A percentile compares a stretch with the other conserved stretches of the same genome.
Conservation (phyloP, 176 grass and related monocot species). For the Saccharum officinarum region DNA sequence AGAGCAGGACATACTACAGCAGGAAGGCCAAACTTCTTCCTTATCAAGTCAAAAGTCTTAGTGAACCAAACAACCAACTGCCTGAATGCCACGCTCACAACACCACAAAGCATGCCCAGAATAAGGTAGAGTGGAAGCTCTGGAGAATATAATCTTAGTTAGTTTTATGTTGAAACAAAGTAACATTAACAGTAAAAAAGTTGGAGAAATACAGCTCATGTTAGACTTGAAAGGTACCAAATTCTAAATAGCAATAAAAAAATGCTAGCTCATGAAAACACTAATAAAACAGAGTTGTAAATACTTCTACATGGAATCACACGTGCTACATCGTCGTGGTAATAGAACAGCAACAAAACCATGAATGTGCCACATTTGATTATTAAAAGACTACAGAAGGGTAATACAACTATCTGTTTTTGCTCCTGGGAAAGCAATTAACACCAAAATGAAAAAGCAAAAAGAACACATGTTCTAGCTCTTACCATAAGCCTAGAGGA, state of each 20-base stretch:
- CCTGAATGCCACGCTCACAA: constrained; percentile 84
- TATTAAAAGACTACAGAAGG: constrained; percentile 6
- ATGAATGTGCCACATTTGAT: constrained; percentile 1
- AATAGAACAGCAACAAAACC: constrained; percentile 5
- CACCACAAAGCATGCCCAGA: constrained; percentile 94
- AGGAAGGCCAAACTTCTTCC: constrained; percentile 79
- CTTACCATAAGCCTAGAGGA: neutral
- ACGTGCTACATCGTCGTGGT: neutral
- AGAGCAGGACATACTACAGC: constrained; percentile 95
- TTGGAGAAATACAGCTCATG: neutral
- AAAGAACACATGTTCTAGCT: neutral
- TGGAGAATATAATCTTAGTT: constrained; percentile 48
- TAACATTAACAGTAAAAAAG: neutral
- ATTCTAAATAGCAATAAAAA: neutral
- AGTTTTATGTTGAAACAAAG: constrained; percentile 28
- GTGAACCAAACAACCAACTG: constrained; percentile 92
- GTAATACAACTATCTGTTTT: neutral
- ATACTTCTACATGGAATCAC: constrained; percentile 21
- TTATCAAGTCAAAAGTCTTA: constrained; percentile 86
- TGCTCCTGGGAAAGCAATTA: constrained; percentile 6
- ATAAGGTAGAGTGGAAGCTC: constrained; percentile 97
- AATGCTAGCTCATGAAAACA: neutral
- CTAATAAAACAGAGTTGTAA: neutral
- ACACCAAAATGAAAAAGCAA: neutral
- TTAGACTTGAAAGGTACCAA: neutral